phyloP scores from a whole-genome alignment of 2,329 filamentous ascomycete genomes.

The Cadophora sp. region DNA sequence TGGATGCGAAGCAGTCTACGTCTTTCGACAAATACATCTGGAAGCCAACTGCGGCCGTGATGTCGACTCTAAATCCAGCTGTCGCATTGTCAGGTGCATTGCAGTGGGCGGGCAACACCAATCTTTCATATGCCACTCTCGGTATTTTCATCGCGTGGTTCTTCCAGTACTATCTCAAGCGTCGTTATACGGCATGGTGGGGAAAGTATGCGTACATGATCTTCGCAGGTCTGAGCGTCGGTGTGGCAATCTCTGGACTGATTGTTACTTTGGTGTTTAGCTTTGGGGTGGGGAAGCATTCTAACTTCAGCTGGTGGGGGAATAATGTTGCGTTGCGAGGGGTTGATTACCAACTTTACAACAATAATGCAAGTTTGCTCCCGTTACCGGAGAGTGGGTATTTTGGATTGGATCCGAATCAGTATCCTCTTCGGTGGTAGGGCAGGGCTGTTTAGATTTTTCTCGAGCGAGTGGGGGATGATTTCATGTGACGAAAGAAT shows the following conservation, averaged over 20 bases:
- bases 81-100: conserved; percentile 41
- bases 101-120: conserved; percentile 42
- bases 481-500: no score
- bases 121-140: conserved; percentile 43
- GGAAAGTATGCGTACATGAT: conserved; percentile 43
- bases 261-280: conserved; percentile 24
- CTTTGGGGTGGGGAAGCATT: conserved; percentile 17
- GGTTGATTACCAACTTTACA: conserved; percentile 21
- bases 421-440: conserved; percentile 20
- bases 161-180: conserved; percentile 42
- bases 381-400: conserved; percentile 20
- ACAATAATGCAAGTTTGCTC: conserved; percentile 22
- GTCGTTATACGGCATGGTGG: conserved; percentile 41
- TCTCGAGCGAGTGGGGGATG: no score
- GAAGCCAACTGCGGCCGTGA: conserved; percentile 28
- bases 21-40: conserved; percentile 38
- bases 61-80: conserved; percentile 35
- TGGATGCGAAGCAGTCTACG: conserved; percentile 30
- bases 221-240: conserved; percentile 38
- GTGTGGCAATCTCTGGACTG: conserved; percentile 27
- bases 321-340: conserved; percentile 16
- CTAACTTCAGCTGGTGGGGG: conserved; percentile 24
- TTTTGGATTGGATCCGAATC: conserved; percentile 21
- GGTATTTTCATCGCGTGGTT: conserved; percentile 42
- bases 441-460: no score